Base-by-base conservation (phyloP, 306 rosid genomes). In the Geum urbanum region DNA sequence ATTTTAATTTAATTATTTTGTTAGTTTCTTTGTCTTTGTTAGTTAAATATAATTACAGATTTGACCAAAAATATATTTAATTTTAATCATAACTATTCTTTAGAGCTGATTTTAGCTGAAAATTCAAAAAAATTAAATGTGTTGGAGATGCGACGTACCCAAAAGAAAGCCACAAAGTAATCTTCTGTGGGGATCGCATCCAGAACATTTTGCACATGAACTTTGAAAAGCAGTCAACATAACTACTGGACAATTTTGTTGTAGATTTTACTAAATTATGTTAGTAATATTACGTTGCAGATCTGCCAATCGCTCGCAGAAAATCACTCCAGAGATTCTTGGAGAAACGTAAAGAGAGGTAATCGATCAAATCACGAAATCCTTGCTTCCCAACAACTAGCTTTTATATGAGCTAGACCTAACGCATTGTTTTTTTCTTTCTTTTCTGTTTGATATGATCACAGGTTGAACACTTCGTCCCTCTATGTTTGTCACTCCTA, bases 281-380 rank as follows among this genome's bases (percentile, higher is more conserved):
- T 12, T 12, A 9, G 3, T 22, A 10, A 20, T 10, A 13, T 57
- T 13, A 57, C 32, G 63, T 60, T 60, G 71, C 84, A 84, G 88
- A 79, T 74, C 76, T 84, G 27, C 88, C 88, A 0, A 76, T 84
- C 74, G 72, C 71, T 3, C 85, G 89, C 32, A 16, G 39, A 4
- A 82, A 77, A 27, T 85, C 89, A 13, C 75, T 85, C 44, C 83
- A 82, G 57, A 79, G 86, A 67, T 85, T 85, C 47, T 66, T 85
- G 44, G 89, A 77, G 79, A 85, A 82, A 69, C 89, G 89, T 49
- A 85, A 72, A 63, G 86, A 82, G 77, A 85, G 89, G 89, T 85
- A 79, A 70, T 16, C 9, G 32, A 14, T 3, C 45, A 8, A 10
- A 22, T 46, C 41, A n/a, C 20, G 10, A 59, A 7, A 24, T 22